Evolutionary conservation across 306 rosid genomes (phyloP).

Genomic region (Styphnolobium japonicum): DNA sequence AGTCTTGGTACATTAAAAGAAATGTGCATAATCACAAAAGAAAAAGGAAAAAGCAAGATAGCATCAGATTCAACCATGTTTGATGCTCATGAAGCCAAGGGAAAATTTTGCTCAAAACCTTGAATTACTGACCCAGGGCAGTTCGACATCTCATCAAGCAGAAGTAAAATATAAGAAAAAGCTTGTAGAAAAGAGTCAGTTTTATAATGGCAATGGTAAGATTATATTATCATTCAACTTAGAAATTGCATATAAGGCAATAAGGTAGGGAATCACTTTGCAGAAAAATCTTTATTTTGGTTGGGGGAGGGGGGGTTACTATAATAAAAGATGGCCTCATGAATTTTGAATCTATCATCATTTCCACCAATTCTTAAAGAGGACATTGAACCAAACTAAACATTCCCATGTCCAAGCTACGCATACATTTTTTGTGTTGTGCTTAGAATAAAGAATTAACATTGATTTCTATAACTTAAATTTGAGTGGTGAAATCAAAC

Average conservation of each 20-base stretch:
- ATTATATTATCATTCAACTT: neutral
- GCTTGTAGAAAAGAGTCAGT: neutral
- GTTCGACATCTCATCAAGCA: neutral
- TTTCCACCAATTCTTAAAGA: neutral
- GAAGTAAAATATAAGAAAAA: neutral
- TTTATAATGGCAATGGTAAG: neutral
- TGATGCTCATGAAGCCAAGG: neutral
- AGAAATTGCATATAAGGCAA: neutral
- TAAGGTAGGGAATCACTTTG: neutral
- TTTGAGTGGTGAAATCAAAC: neutral
- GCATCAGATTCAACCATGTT: neutral
- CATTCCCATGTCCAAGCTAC: neutral
- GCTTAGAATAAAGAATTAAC: neutral
- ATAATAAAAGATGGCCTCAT: neutral
- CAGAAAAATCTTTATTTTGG: neutral
- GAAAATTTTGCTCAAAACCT: neutral
- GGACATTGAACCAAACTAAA: neutral
- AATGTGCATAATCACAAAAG: too few relatives aligned
- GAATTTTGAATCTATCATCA: neutral
- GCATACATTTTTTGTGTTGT: neutral
- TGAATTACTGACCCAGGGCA: neutral
- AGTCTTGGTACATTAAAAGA: neutral
- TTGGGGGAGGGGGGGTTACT: neutral
- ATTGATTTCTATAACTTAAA: neutral
- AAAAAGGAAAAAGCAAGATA: neutral